Percentiles rank a stretch among this genome's conserved stretches.
Conservation (phyloP, 495 filamentous ascomycete species). For the Opeltia flavorubescens region DNA sequence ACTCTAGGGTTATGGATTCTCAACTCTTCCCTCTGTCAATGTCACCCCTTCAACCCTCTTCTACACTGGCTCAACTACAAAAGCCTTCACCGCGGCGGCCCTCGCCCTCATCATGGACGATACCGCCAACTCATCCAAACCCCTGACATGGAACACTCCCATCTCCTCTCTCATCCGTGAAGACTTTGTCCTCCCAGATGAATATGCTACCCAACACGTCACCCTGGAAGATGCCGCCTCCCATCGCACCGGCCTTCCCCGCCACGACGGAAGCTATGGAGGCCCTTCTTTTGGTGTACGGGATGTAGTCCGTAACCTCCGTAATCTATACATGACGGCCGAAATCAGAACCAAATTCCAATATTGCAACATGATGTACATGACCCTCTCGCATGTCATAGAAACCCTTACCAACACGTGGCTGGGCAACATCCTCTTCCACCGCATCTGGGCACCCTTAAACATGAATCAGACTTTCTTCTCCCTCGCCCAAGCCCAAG, state of each 20-base stretch:
- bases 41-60: constrained; percentile 34
- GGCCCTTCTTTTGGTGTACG: constrained; percentile 13
- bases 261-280: constrained; percentile 25
- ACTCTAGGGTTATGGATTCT: constrained; percentile 38
- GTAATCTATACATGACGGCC: constrained; percentile 27
- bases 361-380: constrained; percentile 42
- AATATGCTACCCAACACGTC: constrained; percentile 28
- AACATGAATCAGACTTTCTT: constrained; percentile 37
- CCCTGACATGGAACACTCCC: constrained; percentile 35
- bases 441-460: constrained; percentile 32
- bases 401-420: constrained; percentile 26
- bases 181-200: constrained; percentile 37
- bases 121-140: constrained; percentile 14
- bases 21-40: constrained; percentile 21
- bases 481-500: constrained; percentile 24
- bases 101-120: constrained; percentile 33
- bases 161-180: constrained; percentile 33
- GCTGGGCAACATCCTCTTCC: constrained; percentile 28
- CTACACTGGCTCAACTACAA: constrained; percentile 36
- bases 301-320: constrained; percentile 25
- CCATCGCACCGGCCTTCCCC: constrained; percentile 35
- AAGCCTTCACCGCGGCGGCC: constrained; percentile 39
- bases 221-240: constrained; percentile 38
- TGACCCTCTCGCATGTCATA: constrained; percentile 27
- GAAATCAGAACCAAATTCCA: constrained; percentile 27